Base-by-base conservation (phyloP, 768 basidiomycete genomes). In the Serendipita sp. region DNA sequence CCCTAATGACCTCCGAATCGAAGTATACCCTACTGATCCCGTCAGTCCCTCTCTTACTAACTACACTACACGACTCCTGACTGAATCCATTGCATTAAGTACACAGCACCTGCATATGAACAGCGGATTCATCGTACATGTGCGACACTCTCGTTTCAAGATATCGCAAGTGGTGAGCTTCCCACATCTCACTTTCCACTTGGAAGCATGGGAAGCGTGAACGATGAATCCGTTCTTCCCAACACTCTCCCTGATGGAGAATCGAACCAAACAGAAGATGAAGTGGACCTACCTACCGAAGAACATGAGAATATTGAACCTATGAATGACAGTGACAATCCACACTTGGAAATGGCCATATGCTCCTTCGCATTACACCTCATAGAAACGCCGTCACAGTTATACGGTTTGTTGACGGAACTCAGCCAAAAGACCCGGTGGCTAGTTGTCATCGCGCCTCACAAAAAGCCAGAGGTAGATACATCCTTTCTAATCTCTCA, bases 361-460 rank as follows among this genome's bases (percentile, higher is more conserved):
- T 86, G 86, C 69, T 87, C 86, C 2, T 88, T 88, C 68, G 86
- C 86, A 6, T 72, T 89, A 33, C 87, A 89, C 69, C 81, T 89
- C 40, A 72, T 87, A 36, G 80, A 81, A 50, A 77, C 76, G 29
- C 70, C 82, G 1, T 85, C 83, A 0, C 80, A 83, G 63, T 74
- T 88, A 18, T 89, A 83, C 69, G 75, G 83, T 5, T 73, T 88
- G 5, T 74, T 87, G 11, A 82, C 79, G 75, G 83, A 85, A 68
- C 72, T 88, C 40, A 83, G 82, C 66, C 79, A 76, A 48, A 83
- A 82, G 69, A 76, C 77, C 2, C 73, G 73, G 36, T 88, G 86
- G 85, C 75, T 90, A 6, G 77, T 86, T 37, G 77, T 88, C 3
- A 73, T 87, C 37, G 84, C 84, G 1, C 86, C 86, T 23, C 86